These are phyloP conservation scores for Pueraria montana DNA, from an alignment of 306 rosid genomes.

Conservation along the genomic window DNA sequence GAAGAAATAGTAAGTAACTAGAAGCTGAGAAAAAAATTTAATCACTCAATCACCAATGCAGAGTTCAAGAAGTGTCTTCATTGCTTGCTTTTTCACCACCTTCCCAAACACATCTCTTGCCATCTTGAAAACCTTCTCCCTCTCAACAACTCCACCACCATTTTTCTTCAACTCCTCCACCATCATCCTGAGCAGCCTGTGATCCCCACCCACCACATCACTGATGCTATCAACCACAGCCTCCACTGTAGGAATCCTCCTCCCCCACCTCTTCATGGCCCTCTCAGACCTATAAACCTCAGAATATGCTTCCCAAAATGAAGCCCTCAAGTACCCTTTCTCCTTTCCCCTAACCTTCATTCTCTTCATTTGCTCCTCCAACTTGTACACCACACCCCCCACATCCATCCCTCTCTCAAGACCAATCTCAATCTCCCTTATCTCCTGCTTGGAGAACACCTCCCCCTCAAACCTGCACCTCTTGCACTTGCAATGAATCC, in stretches of 20 bases:
- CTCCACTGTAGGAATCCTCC: slow-evolving; percentile 64
- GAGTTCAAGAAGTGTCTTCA: slow-evolving; percentile 61
- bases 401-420: slow-evolving; percentile 75
- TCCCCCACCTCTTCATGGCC: slow-evolving; percentile 78
- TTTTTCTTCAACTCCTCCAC: slow-evolving; percentile 65
- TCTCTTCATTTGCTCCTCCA: slow-evolving; percentile 84
- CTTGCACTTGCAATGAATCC: slow-evolving; percentile 76
- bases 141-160: slow-evolving; percentile 55
- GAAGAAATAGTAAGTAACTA: background rate
- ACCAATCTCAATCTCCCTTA: slow-evolving; percentile 74
- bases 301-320: slow-evolving; percentile 72
- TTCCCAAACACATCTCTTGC: slow-evolving; percentile 81
- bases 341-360: slow-evolving; percentile 77
- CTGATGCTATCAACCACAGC: slow-evolving; percentile 63
- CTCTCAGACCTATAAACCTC: slow-evolving; percentile 68
- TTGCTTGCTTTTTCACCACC: slow-evolving; percentile 76
- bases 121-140: slow-evolving; percentile 69
- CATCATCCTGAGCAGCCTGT: slow-evolving; percentile 68
- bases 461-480: slow-evolving; percentile 83
- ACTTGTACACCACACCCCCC: slow-evolving; percentile 63
- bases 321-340: slow-evolving; percentile 78
- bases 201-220: slow-evolving; percentile 81
- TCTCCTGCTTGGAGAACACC: slow-evolving; percentile 55
- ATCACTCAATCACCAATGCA: slow-evolving; percentile 51
- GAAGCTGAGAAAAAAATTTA: background rate